Evolutionary conservation across 148 eudicot genomes (phyloP).

Genomic region (Silene conica): DNA sequence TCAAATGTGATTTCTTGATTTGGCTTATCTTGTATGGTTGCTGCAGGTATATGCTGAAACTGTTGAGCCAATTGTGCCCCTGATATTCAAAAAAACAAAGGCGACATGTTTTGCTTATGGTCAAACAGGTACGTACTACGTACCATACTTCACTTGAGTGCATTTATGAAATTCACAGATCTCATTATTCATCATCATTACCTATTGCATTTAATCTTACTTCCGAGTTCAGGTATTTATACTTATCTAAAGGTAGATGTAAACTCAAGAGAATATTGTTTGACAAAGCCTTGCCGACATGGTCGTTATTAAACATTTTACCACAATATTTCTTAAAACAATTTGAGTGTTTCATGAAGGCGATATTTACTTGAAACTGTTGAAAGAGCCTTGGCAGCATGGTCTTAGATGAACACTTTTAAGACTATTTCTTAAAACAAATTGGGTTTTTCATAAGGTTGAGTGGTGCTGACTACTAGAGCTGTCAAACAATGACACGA

Average conservation of each 20-base stretch:
- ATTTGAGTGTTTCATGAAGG: not conserved
- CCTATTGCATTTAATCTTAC: not conserved
- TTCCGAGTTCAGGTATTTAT: not conserved
- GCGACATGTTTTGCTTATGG: slow-evolving; percentile 95
- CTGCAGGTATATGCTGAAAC: slow-evolving; percentile 65
- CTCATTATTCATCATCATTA: not conserved
- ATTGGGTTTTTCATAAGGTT: not conserved
- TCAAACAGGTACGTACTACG: slow-evolving; percentile 79
- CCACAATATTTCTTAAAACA: not conserved
- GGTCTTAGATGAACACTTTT: not conserved
- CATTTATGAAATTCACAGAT: no score
- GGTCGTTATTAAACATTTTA: not conserved
- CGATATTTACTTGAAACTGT: no score
- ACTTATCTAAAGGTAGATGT: not conserved
- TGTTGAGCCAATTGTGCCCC: slow-evolving; percentile 69
- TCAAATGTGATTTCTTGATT: slow-evolving; percentile 7
- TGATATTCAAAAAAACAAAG: slow-evolving; percentile 70
- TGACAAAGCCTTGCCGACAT: not conserved
- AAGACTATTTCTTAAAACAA: not conserved
- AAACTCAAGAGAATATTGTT: not conserved
- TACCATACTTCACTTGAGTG: not conserved
- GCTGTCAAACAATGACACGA: no score
- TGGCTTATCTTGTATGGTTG: slow-evolving; percentile 14
- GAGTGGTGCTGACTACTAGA: no score
- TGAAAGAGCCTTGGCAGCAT: not conserved